Base-by-base conservation (phyloP, 139 green algal species). In the Nannochloris sp. region DNA sequence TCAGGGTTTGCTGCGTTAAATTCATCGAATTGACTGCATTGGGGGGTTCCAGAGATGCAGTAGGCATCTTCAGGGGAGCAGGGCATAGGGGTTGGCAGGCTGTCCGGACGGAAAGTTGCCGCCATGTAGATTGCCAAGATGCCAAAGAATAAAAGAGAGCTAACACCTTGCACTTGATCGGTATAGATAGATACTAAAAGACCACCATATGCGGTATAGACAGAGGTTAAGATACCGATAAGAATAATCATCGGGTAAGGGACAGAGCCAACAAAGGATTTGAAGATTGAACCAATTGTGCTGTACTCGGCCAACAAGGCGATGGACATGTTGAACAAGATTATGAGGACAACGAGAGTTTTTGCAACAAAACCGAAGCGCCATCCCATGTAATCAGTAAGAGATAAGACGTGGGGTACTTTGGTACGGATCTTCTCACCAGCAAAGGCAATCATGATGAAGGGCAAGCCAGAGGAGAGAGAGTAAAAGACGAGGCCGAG, bases 131-230 rank as follows among this genome's bases (percentile, higher is more conserved):
- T 84, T 36, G 73, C 38, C 8, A 90, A 54, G 6, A 90, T 38
- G 4, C 66, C 1, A 19, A 87, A 68, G 34, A 94, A 56, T 3
- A 87, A 10, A 13, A 87, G 48, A 25, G 25, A 82, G 0, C 38
- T 3, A 56, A 72, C 64, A 33, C 76, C 83, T 76, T 92, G 85
- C 2, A 83, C 37, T 36, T 89, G 80, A 67, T 95, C 88, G 4
- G 88, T 95, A 15, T 85, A 58, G 61, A 95, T 91, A 34, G 79
- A 89, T 36, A 95, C 77, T 34, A 78, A 76, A 25, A 89, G 66
- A 34, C 84, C 83, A 32, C 86, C 86, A 44, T 79, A 80, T 10
- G 70, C 57, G 25, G 86, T 92, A 75, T 93, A 93, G 4, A 55
- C 10, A 36, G 64, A 61, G 24, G 80, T 81, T 2, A 91, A 51